Evolutionary conservation across 2,329 filamentous ascomycete genomes (phyloP).

Genomic region (Epichloe sylvatica): DNA sequence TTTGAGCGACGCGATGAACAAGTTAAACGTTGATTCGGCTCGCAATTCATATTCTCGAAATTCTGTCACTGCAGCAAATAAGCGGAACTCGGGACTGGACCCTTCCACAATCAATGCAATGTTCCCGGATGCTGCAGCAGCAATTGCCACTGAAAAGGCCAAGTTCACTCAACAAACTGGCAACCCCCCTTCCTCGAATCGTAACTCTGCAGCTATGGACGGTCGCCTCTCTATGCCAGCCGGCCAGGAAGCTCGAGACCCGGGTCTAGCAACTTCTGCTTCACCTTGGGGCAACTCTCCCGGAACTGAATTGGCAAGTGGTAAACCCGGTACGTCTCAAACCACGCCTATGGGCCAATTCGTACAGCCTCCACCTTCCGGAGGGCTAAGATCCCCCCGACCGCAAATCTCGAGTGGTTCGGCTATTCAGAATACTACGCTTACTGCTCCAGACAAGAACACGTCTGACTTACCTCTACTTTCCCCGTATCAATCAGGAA

Average conservation of each 20-base stretch:
- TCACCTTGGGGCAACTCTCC: slow-evolving; percentile 62
- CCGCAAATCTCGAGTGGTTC: slow-evolving; percentile 51
- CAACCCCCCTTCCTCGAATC: slow-evolving; percentile 81
- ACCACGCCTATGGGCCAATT: slow-evolving; percentile 81
- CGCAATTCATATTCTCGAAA: slow-evolving; percentile 77
- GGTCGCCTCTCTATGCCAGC: slow-evolving; percentile 62
- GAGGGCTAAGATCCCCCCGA: slow-evolving; percentile 60
- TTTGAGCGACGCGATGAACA: slow-evolving; percentile 91
- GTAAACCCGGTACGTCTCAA: slow-evolving; percentile 68
- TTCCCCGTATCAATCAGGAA: slow-evolving; percentile 66
- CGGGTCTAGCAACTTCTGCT: slow-evolving; percentile 18
- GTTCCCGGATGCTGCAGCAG: slow-evolving; percentile 95
- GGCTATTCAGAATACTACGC: slow-evolving; percentile 71
- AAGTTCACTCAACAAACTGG: slow-evolving; percentile 95
- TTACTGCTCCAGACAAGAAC: slow-evolving; percentile 55
- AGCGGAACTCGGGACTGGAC: slow-evolving; percentile 91
- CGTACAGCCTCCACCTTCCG: slow-evolving; percentile 63
- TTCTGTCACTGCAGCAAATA: slow-evolving; percentile 57
- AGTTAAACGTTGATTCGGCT: slow-evolving; percentile 74
- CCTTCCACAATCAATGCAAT: slow-evolving; percentile 91
- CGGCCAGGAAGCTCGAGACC: slow-evolving; percentile 24
- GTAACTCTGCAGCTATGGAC: slow-evolving; percentile 74
- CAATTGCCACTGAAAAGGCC: slow-evolving; percentile 96
- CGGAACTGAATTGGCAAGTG: slow-evolving; percentile 35
- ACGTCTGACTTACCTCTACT: slow-evolving; percentile 64